These are phyloP conservation scores for Rhynchosporium agropyri DNA, from an alignment of 2,329 filamentous ascomycete species.

Conservation along the genomic window DNA sequence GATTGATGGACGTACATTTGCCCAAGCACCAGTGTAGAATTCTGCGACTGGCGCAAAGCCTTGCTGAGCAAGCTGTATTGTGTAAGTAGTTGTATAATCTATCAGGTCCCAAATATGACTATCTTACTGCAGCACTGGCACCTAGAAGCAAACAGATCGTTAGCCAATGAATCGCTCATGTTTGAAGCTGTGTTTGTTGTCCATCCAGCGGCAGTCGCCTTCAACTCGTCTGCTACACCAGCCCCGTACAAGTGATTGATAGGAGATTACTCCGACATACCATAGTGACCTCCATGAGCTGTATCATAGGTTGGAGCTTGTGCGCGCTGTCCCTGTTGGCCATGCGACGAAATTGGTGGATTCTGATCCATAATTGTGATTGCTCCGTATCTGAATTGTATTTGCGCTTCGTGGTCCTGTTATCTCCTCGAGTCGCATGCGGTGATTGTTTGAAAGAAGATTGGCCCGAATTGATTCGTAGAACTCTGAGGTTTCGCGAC, in stretches of 20 bases:
- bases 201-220: neutral
- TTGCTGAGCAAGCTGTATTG: slow-evolving; percentile 74
- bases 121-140: slow-evolving; percentile 67
- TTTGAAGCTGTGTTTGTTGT: slow-evolving; percentile 19
- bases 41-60: slow-evolving; percentile 88
- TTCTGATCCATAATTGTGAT: slow-evolving; percentile 17
- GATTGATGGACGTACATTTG: slow-evolving; percentile 68
- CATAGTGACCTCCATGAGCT: slow-evolving; percentile 75
- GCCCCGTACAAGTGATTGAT: slow-evolving; percentile 21
- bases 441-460: neutral
- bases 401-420: neutral
- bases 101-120: slow-evolving; percentile 31
- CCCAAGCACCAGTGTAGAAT: slow-evolving; percentile 92
- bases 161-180: slow-evolving; percentile 31
- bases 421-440: neutral
- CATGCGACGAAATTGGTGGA: slow-evolving; percentile 55
- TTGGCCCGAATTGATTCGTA: neutral
- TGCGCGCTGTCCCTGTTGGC: slow-evolving; percentile 55
- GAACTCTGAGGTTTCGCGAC: neutral
- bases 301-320: slow-evolving; percentile 71
- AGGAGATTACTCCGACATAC: slow-evolving; percentile 50
- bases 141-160: slow-evolving; percentile 48
- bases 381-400: neutral
- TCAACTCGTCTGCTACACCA: neutral
- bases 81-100: slow-evolving; percentile 34